Base-by-base conservation (phyloP, 2,329 filamentous ascomycete species). In the Epichloe gansuensis region DNA sequence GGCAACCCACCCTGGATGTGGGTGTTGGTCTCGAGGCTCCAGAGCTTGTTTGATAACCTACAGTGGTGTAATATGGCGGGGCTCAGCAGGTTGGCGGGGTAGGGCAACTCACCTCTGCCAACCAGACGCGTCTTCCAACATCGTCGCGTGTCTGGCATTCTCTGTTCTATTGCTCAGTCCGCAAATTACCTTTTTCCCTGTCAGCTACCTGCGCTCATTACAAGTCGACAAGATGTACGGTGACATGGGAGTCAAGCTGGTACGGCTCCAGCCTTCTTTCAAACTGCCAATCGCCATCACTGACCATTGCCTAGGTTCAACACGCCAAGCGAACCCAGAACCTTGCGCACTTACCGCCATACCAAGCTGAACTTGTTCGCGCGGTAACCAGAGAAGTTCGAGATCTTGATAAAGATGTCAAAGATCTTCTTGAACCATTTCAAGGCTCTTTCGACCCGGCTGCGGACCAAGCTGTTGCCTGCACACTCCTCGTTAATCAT, bases 241-340 rank as follows among this genome's bases (percentile, higher is more conserved):
- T 60, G 90, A 95, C 66, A 73, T 88, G 55, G 88, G 86, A 49
- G 86, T 89, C 67, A 95, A 95, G 71, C 73, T 95, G 70, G 88
- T 91, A 71, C 62, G 72, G 59, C 50, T 39, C 49, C 39, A 13
- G 41, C n/a, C n/a, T 15, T 8, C 17, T 23, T 11, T 44, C 39
- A 50, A 37, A 42, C 45, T 5, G 13, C 13, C 17, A 38, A 35
- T 11, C 34, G 42, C 39, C 38, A 13, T n/a, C n/a, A 46, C 35
- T 51, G 12, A 55, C 5, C 11, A 6, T 34, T 50, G 54, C 37
- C 31, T 59, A 95, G 88, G 91, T 94, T 61, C 86, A 91, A 75
- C 88, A 97, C 75, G 93, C 93, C 67, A 97, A 97, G 77, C 83
- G 93, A 65, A 95, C 88, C 17, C 89, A 93, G 69, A 86, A 88